Conservation (phyloP, 176 grass and related monocot genomes). For the Musa troglodytarum region DNA sequence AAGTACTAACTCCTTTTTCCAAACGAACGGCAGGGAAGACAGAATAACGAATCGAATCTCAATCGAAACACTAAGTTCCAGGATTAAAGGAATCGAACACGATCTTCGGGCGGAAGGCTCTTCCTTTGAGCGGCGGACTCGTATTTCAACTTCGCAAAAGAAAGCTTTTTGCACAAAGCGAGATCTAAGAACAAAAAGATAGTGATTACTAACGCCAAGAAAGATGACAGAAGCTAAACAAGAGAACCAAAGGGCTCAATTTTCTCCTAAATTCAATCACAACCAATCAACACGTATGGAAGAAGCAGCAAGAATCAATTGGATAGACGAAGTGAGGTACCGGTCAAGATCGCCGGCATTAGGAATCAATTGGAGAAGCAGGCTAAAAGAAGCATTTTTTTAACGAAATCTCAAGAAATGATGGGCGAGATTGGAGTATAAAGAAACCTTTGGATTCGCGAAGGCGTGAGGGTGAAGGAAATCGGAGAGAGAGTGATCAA, state of each 20-base stretch:
- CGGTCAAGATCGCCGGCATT: neutral
- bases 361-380: neutral
- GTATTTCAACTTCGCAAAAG: neutral
- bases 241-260: neutral
- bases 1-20: neutral
- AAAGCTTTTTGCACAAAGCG: neutral
- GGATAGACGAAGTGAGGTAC: neutral
- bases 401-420: neutral
- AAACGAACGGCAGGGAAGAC: slow-evolving; percentile 1
- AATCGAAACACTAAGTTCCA: neutral
- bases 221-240: neutral
- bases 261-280: neutral
- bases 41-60: slow-evolving; percentile 4
- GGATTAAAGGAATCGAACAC: neutral
- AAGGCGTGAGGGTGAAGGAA: slow-evolving; percentile 2
- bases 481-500: neutral
- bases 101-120: neutral
- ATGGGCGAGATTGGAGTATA: no score
- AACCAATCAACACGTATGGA: neutral
- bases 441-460: neutral
- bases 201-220: neutral
- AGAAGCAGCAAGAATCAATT: no score
- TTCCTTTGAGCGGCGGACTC: neutral
- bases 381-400: neutral
- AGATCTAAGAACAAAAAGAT: neutral